Conservation (phyloP, 495 filamentous ascomycete species). For the Hypoxylon subgilvum region DNA sequence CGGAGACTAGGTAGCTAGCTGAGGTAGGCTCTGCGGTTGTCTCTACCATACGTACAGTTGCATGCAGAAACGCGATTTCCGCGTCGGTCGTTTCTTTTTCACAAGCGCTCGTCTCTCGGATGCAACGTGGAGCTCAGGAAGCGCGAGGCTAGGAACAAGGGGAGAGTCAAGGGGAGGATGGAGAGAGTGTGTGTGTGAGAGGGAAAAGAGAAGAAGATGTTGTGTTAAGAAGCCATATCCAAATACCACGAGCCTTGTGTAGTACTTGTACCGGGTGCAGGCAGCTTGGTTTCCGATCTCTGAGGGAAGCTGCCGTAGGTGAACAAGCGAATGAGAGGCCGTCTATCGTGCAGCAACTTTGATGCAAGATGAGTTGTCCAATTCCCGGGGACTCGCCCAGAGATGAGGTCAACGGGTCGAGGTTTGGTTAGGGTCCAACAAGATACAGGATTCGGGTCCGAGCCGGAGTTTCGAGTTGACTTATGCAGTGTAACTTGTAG, state of each 20-base stretch:
- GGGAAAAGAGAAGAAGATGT: conserved; percentile 24
- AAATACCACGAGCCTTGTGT: conserved; percentile 33
- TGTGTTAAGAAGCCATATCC: conserved; percentile 36
- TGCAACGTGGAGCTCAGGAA: conserved; percentile 30
- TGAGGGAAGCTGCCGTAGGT: conserved; percentile 24
- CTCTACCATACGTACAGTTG: conserved; percentile 24
- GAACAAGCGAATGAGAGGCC: conserved; percentile 46
- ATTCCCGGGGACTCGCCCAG: conserved; percentile 21
- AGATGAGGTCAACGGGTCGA: conserved; percentile 22
- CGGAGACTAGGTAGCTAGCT: too few relatives aligned
- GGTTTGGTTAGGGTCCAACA: conserved; percentile 17
- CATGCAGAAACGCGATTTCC: conserved; percentile 37
- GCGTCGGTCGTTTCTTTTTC: conserved; percentile 24
- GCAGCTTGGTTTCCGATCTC: conserved; percentile 36
- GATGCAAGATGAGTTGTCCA: conserved; percentile 60
- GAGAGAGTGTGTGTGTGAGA: background rate
- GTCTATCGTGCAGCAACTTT: conserved; percentile 49
- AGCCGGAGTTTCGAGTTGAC: conserved; percentile 33
- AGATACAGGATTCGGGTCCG: conserved; percentile 28
- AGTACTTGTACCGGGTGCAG: conserved; percentile 38
- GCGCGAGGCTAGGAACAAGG: conserved; percentile 24
- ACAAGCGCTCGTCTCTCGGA: conserved; percentile 26
- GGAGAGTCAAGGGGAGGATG: background rate
- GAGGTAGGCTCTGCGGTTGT: conserved; percentile 6
- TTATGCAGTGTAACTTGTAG: conserved; percentile 27